Evolutionary conservation across 768 basidiomycete genomes (phyloP).

Genomic region (Hygrophorus pudorinus): DNA sequence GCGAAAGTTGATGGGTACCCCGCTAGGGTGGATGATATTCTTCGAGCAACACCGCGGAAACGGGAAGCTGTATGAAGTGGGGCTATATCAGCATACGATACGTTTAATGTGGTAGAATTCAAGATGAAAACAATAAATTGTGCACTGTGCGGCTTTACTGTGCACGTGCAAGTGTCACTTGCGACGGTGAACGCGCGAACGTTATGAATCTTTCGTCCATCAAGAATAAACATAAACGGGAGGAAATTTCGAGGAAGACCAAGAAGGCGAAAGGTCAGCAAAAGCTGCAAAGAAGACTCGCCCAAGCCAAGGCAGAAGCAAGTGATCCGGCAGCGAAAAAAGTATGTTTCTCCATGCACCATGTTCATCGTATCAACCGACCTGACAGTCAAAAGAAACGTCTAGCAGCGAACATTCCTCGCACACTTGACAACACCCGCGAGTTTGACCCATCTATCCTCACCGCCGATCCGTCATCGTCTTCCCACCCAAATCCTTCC

Average conservation of each 20-base stretch:
- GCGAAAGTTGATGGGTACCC: slow-evolving; percentile 6
- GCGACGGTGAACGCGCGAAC: no score
- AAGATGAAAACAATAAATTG: no score
- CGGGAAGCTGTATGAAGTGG: slow-evolving; percentile 63
- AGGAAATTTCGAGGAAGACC: slow-evolving; percentile 60
- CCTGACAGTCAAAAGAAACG: slow-evolving; percentile 48
- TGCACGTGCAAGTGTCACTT: no score
- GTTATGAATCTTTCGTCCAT: slow-evolving; percentile 34
- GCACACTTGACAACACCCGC: slow-evolving; percentile 88
- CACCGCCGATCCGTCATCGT: slow-evolving; percentile 23
- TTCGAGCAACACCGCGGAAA: slow-evolving; percentile 75
- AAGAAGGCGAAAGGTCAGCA: slow-evolving; percentile 73
- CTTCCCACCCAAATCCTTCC: slow-evolving; percentile 20
- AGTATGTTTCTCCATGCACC: slow-evolving; percentile 32
- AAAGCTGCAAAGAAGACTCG: slow-evolving; percentile 75
- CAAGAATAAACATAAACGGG: slow-evolving; percentile 74
- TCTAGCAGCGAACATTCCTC: slow-evolving; percentile 74
- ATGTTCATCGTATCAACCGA: neutral
- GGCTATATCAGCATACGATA: neutral
- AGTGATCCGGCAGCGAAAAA: slow-evolving; percentile 70
- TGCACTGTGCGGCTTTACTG: no score
- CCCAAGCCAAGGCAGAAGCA: slow-evolving; percentile 66
- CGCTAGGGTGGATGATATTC: slow-evolving; percentile 81
- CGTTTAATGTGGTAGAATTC: no score
- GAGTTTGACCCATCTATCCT: slow-evolving; percentile 69